Evolutionary conservation across 768 basidiomycete genomes (phyloP).

Genomic region (Trametes punicea): DNA sequence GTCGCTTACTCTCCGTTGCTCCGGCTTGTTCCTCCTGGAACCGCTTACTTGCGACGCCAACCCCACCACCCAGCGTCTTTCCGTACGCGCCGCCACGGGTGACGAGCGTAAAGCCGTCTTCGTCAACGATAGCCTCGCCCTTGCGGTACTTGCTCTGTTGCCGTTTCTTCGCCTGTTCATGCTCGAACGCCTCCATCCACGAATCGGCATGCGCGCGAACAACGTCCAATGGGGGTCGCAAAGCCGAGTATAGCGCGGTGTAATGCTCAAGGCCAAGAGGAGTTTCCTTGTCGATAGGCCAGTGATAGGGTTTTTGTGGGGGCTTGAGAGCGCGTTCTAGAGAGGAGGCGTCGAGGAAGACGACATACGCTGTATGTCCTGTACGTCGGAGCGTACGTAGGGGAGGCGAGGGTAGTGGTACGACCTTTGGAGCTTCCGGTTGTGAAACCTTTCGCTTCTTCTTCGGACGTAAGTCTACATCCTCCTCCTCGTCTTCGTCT

Average conservation of each 20-base stretch:
- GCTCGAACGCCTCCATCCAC: conserved; percentile 74
- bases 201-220: conserved; percentile 81
- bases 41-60: conserved; percentile 59
- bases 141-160: conserved; percentile 68
- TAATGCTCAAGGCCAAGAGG: conserved; percentile 77
- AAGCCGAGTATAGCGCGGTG: conserved; percentile 51
- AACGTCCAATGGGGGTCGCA: conserved; percentile 72
- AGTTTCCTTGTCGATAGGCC: conserved; percentile 56
- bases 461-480: conserved; percentile 31
- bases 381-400: conserved; percentile 59
- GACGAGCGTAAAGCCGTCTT: conserved; percentile 93
- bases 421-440: conserved; percentile 44
- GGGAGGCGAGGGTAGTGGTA: conserved; percentile 52
- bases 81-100: conserved; percentile 91
- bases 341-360: conserved; percentile 70
- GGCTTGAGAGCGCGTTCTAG: conserved; percentile 60
- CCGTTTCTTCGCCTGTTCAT: conserved; percentile 57
- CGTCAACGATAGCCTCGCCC: conserved; percentile 88
- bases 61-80: conserved; percentile 80
- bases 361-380: conserved; percentile 67
- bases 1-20: conserved; percentile 33
- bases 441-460: conserved; percentile 33
- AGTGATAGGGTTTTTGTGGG: conserved; percentile 52
- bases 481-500: conserved; percentile 37
- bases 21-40: conserved; percentile 34